Evolutionary conservation across 345 rosid species (phyloP).

Genomic region (Cardamine chenopodiifolia): DNA sequence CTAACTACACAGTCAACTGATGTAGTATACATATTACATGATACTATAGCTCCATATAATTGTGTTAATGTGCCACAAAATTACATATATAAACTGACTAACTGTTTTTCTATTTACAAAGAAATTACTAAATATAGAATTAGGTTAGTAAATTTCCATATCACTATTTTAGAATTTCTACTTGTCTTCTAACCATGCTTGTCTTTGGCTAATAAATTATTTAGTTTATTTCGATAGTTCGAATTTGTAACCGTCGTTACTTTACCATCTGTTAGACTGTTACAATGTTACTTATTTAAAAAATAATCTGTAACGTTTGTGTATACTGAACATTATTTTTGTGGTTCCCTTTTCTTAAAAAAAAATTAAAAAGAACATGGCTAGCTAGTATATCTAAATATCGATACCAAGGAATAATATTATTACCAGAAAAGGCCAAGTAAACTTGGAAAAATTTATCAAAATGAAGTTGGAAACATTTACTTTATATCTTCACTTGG

Average conservation of each 20-base stretch:
- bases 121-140: too few species aligned
- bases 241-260: slow-evolving; percentile 31
- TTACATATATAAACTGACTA: too few species aligned
- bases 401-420: neutral
- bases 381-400: slow-evolving; percentile 4
- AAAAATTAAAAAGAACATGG: slow-evolving; percentile 5
- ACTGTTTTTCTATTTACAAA: too few species aligned
- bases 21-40: too few species aligned
- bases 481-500: slow-evolving; percentile 28
- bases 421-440: slow-evolving; percentile 33
- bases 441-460: slow-evolving; percentile 20
- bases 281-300: neutral
- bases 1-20: slow-evolving; percentile 27
- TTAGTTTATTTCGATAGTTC: neutral
- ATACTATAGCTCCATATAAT: too few species aligned
- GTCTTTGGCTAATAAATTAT: slow-evolving; percentile 8
- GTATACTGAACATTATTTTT: neutral
- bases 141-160: too few species aligned
- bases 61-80: too few species aligned
- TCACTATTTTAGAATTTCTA: neutral
- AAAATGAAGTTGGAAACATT: slow-evolving; percentile 36
- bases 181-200: neutral
- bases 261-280: slow-evolving; percentile 7
- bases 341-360: neutral
- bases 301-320: slow-evolving; percentile 12